Evolutionary conservation across 805 yeast species (phyloP).

Genomic region (Yamadazyma sp.): DNA sequence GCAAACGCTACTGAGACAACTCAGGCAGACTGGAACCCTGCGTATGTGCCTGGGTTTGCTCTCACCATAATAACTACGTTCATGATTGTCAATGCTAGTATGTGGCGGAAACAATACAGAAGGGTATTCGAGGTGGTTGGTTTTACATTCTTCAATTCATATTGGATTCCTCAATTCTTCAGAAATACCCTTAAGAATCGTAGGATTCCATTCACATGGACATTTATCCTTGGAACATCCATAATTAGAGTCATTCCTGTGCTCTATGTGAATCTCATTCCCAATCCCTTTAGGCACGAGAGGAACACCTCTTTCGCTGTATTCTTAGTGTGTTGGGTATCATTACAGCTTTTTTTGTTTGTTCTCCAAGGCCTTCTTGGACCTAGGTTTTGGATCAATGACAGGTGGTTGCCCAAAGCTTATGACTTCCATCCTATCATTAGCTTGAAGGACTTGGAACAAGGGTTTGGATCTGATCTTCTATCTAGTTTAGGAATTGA

Average conservation of each 20-base stretch:
- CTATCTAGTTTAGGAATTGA: constrained; percentile 32
- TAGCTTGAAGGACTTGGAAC: constrained; percentile 58
- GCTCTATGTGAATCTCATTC: constrained; percentile 53
- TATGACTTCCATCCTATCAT: constrained; percentile 80
- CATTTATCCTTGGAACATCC: constrained; percentile 70
- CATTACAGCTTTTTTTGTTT: constrained; percentile 57
- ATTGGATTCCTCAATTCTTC: constrained; percentile 87
- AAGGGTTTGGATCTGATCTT: constrained; percentile 57
- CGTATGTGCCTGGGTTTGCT: constrained; percentile 27
- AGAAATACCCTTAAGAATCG: constrained; percentile 74
- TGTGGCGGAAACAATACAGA: constrained; percentile 65
- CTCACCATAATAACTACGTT: constrained; percentile 44
- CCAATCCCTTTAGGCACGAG: constrained; percentile 73
- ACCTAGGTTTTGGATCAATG: constrained; percentile 81
- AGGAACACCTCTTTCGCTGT: constrained; percentile 52
- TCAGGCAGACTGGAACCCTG: constrained; percentile 23
- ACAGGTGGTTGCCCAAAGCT: constrained; percentile 70
- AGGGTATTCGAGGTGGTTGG: constrained; percentile 55
- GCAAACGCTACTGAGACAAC: constrained; percentile 10
- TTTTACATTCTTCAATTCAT: constrained; percentile 58
- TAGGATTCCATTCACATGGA: constrained; percentile 64
- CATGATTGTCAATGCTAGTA: constrained; percentile 51
- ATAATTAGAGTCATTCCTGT: constrained; percentile 64
- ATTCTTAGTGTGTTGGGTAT: constrained; percentile 53
- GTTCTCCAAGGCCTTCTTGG: constrained; percentile 68